Evolutionary conservation across 2,329 filamentous ascomycete genomes (phyloP), one percentile per base, ranked within the genome.

Genomic region (Neofusicoccum laricinum): DNA sequence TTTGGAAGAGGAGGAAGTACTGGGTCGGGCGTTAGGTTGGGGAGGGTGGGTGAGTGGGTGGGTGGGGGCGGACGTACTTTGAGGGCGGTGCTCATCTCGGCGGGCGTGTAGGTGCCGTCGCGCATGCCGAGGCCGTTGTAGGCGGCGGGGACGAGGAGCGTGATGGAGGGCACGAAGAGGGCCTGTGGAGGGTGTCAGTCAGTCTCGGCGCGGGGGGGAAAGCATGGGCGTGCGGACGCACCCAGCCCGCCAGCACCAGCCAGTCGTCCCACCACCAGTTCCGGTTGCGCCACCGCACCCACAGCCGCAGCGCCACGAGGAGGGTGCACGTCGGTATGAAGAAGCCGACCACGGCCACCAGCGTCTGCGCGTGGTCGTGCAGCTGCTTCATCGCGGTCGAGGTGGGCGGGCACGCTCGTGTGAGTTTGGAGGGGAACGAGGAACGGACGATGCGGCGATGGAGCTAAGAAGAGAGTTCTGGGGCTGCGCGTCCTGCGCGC

Each of bases 21-120:
- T 46, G 11, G 30, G n/a, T n/a, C n/a, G 10, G 12, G 46, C 4
- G 30, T 30, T 12, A 7, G 3, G 10, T 11, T 7, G 11, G 15
- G 46, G 8, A 7, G 3, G 10, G 25, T 7, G 11, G 15, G 46
- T 32, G 21, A n/a, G 43, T 21, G 2, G n/a, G 67, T 67, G 30
- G 73, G 68, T 70, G 72, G 71, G 17, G 64, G 58, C 6, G 79
- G 75, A 7, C 75, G 79, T 76, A 61, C 73, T 72, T 30, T 59
- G 21, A 30, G n/a, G 3, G 32, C 32, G 11, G 14, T 38, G 8
- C 17, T 38, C 15, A 3, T 36, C 14, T 36, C 17, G 14, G 21
- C 19, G 8, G 11, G 15, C 1, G 21, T 41, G 59, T n/a, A 50
- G n/a, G 10, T 3, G 6, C 76, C 67, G 69, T 72, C 30, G 12